phyloP scores from a whole-genome alignment of 2,329 filamentous ascomycete genomes.

The Xylariaceae sp. region DNA sequence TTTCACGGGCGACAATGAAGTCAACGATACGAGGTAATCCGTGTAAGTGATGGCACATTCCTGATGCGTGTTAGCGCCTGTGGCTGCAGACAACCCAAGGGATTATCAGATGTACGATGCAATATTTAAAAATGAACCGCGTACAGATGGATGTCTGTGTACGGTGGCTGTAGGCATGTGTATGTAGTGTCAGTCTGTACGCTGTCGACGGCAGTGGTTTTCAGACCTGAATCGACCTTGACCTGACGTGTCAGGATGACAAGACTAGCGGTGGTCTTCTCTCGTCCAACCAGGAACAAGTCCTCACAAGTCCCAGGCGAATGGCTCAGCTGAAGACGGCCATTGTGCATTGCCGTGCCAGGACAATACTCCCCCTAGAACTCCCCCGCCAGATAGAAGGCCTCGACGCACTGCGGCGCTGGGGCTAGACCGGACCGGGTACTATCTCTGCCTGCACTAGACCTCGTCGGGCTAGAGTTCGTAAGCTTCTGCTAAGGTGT shows the following conservation, averaged over 20 bases:
- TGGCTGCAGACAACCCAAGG: background rate
- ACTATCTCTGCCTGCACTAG: background rate
- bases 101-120: background rate
- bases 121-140: background rate
- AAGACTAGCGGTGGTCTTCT: background rate
- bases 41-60: background rate
- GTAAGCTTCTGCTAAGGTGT: background rate
- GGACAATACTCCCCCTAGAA: background rate
- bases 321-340: background rate
- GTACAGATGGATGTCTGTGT: background rate
- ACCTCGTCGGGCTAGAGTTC: slow-evolving; percentile 4
- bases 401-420: background rate
- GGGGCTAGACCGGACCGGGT: background rate
- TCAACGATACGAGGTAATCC: background rate
- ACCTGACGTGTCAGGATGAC: background rate
- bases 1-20: too few relatives aligned
- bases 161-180: too few relatives aligned
- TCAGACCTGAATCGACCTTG: background rate
- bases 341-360: background rate
- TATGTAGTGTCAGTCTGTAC: too few relatives aligned
- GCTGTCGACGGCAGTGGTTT: background rate
- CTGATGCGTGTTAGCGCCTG: background rate
- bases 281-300: background rate
- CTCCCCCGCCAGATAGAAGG: background rate
- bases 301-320: background rate